phyloP scores from a whole-genome alignment of 768 basidiomycete genomes.

The Chalciporus sphaerocephalus region DNA sequence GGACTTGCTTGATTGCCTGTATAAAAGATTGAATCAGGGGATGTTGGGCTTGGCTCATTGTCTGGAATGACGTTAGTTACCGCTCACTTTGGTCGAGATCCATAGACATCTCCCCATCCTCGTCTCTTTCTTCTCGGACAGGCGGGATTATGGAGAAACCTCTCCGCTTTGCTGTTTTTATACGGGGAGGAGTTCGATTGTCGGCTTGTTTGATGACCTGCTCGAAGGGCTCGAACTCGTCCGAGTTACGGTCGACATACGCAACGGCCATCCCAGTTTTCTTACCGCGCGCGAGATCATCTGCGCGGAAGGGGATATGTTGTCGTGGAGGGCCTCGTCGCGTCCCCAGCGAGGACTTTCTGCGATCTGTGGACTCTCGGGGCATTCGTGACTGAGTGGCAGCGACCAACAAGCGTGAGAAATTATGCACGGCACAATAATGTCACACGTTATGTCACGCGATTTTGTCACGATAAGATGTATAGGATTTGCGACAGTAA shows the following conservation, averaged over 20 bases:
- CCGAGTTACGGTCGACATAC: constrained; percentile 67
- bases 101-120: constrained; percentile 75
- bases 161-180: constrained; percentile 45
- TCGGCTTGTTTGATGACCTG: constrained; percentile 68
- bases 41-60: neutral
- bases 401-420: constrained; percentile 19
- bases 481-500: too few relatives aligned
- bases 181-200: constrained; percentile 55
- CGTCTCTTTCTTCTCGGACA: constrained; percentile 38
- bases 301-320: constrained; percentile 75
- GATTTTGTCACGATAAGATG: constrained; percentile 14
- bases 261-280: constrained; percentile 71
- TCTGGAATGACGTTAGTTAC: neutral
- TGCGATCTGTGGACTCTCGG: constrained; percentile 21
- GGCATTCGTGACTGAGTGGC: constrained; percentile 25
- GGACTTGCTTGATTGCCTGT: constrained; percentile 31
- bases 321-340: constrained; percentile 59
- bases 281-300: constrained; percentile 74
- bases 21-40: constrained; percentile 3
- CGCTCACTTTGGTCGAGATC: constrained; percentile 67
- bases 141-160: constrained; percentile 37
- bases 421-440: constrained; percentile 23
- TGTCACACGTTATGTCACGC: constrained; percentile 26
- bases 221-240: constrained; percentile 81
- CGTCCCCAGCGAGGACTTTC: constrained; percentile 38